Percentiles rank a stretch among this genome's conserved stretches.
Evolutionary conservation across 495 filamentous ascomycete species (phyloP).

Genomic region (Amphirosellinia nigrospora): DNA sequence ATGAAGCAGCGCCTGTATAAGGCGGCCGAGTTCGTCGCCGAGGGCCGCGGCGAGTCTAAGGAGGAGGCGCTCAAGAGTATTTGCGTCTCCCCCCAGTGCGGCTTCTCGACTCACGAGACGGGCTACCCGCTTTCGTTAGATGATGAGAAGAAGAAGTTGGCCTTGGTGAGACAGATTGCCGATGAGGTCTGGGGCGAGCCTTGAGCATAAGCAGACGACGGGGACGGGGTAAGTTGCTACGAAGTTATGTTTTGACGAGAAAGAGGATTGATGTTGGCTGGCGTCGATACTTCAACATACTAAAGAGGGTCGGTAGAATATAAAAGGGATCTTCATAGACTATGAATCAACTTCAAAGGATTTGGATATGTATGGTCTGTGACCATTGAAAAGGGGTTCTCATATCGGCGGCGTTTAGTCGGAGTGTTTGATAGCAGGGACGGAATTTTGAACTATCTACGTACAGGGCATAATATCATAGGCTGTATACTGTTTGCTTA

Average conservation of each 20-base stretch:
- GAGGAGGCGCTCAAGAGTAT: constrained; percentile 73
- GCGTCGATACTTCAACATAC: constrained; percentile 19
- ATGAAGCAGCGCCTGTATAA: constrained; percentile 70
- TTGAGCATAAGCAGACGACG: too few species aligned
- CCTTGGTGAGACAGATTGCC: constrained; percentile 70
- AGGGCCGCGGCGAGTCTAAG: constrained; percentile 66
- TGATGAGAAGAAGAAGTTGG: constrained; percentile 74
- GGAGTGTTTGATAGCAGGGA: not conserved
- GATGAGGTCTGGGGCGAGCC: constrained; percentile 74
- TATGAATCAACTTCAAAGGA: constrained; percentile 26
- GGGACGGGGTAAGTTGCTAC: not conserved
- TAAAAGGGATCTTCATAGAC: constrained; percentile 20
- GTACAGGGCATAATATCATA: not conserved
- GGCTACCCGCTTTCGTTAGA: constrained; percentile 69
- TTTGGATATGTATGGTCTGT: not conserved
- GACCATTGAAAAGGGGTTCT: not conserved
- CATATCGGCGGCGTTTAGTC: not conserved
- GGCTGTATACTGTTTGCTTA: not conserved
- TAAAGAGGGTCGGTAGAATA: constrained; percentile 1
- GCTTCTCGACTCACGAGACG: constrained; percentile 74
- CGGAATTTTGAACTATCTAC: not conserved
- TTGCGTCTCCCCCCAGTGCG: constrained; percentile 78
- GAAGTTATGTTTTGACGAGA: constrained; percentile 1
- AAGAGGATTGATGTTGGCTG: not conserved
- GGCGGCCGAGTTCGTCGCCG: constrained; percentile 73